phyloP scores from a whole-genome alignment of 2,329 filamentous ascomycete genomes.

The Penicillium sp. region DNA sequence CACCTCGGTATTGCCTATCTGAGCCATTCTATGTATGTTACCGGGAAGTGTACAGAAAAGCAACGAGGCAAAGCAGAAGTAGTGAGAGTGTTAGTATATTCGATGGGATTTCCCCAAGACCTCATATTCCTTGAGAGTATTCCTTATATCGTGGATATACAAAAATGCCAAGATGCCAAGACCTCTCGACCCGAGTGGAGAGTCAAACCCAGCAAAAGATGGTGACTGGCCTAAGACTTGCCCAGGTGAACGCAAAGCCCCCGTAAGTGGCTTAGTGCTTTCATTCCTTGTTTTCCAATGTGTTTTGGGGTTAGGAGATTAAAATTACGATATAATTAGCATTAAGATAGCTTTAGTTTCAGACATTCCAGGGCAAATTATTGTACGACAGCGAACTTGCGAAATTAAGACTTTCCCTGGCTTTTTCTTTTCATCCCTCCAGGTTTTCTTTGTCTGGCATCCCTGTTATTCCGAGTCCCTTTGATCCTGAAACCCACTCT shows the following conservation, averaged over 20 bases:
- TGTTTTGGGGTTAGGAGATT: not conserved
- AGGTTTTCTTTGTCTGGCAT: slow-evolving; percentile 1
- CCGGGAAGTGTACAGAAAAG: not conserved
- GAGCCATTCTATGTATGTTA: not conserved
- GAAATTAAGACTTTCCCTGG: not conserved
- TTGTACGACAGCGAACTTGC: slow-evolving; percentile 5
- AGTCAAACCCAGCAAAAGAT: not conserved
- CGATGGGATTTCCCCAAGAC: not conserved
- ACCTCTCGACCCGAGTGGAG: slow-evolving; percentile 6
- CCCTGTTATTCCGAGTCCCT: not conserved
- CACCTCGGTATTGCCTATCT: not conserved
- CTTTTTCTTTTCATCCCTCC: not conserved
- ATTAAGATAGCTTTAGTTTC: not conserved
- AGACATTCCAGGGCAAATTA: not conserved
- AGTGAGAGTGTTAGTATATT: not conserved
- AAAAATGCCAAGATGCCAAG: slow-evolving; percentile 7
- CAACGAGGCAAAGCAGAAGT: not conserved
- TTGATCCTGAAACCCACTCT: not conserved
- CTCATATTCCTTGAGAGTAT: not conserved
- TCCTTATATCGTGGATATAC: not conserved
- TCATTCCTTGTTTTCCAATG: not conserved
- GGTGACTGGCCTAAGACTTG: slow-evolving; percentile 4
- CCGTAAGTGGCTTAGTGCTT: not conserved
- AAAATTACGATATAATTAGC: slow-evolving; percentile 3
- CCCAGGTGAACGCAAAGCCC: not conserved